phyloP scores from a whole-genome alignment of 768 basidiomycete species.

The Mycena epipterygia region DNA sequence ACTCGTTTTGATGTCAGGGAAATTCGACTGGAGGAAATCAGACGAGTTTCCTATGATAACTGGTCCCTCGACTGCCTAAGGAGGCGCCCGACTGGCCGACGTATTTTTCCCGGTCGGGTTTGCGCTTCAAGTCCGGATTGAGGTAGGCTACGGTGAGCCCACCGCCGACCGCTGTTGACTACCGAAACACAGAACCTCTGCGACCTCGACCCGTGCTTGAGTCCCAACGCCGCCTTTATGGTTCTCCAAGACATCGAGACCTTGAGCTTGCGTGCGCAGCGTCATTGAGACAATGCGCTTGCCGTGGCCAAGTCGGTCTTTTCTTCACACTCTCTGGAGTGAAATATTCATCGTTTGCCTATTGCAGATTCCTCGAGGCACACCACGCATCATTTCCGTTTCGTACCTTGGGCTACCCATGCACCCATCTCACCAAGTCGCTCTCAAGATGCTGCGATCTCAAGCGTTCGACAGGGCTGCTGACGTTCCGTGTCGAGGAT shows the following conservation, averaged over 20 bases:
- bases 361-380: conserved; percentile 65
- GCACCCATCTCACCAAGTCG: conserved; percentile 73
- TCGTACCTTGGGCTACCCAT: conserved; percentile 77
- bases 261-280: conserved; percentile 68
- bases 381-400: conserved; percentile 82
- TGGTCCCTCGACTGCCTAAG: conserved; percentile 68
- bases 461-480: conserved; percentile 76
- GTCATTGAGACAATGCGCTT: conserved; percentile 75
- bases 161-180: no score
- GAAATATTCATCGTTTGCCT: no score
- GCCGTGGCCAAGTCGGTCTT: conserved; percentile 44
- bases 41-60: conserved; percentile 70
- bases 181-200: conserved; percentile 63
- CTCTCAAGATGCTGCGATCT: conserved; percentile 67
- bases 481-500: conserved; percentile 84
- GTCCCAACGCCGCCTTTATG: conserved; percentile 70
- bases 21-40: conserved; percentile 66
- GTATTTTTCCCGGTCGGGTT: conserved; percentile 64
- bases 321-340: neutral
- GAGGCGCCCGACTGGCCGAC: conserved; percentile 65
- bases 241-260: conserved; percentile 81
- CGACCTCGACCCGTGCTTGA: conserved; percentile 73
- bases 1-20: conserved; percentile 9
- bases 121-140: conserved; percentile 62
- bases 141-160: conserved; percentile 7